A percentile compares a stretch with the other conserved stretches of the same genome.
Conservation (phyloP, 2,329 filamentous ascomycete genomes). For the Pyrenochaeta sp. region DNA sequence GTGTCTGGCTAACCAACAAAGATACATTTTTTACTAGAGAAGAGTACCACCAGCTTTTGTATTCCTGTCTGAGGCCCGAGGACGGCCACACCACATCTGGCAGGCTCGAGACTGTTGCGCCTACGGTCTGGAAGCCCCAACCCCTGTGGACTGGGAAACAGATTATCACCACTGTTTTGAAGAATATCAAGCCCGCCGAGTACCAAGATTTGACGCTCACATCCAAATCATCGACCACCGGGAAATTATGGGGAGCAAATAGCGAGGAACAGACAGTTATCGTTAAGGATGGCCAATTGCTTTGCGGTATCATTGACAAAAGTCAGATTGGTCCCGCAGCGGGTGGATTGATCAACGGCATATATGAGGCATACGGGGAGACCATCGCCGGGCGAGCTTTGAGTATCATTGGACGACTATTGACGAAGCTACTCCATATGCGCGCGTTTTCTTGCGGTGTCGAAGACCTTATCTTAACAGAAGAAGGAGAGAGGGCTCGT, state of each 20-base stretch:
- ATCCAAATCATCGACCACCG: conserved; percentile 79
- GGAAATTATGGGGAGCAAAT: conserved; percentile 78
- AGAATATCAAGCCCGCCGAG: conserved; percentile 84
- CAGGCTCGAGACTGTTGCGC: conserved; percentile 80
- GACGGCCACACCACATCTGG: conserved; percentile 86
- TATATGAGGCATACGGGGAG: conserved; percentile 93
- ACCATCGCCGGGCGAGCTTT: conserved; percentile 85
- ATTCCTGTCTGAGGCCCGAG: conserved; percentile 87
- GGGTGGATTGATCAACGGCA: conserved; percentile 87
- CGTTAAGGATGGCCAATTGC: conserved; percentile 85
- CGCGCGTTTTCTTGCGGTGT: conserved; percentile 97
- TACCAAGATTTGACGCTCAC: conserved; percentile 81
- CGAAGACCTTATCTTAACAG: conserved; percentile 89
- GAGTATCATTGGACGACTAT: conserved; percentile 84
- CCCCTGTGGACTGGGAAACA: conserved; percentile 96
- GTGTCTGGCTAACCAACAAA: conserved; percentile 86
- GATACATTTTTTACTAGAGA: conserved; percentile 90
- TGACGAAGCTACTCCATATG: conserved; percentile 92
- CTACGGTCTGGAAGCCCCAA: conserved; percentile 82
- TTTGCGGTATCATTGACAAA: conserved; percentile 94
- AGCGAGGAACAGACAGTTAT: conserved; percentile 82
- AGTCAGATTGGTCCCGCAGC: conserved; percentile 88
- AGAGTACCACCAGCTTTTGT: conserved; percentile 93
- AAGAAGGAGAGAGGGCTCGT: conserved; percentile 76
- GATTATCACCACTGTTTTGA: conserved; percentile 88